Base-by-base conservation (phyloP, 306 rosid genomes). In the Macrotyloma uniflorum region DNA sequence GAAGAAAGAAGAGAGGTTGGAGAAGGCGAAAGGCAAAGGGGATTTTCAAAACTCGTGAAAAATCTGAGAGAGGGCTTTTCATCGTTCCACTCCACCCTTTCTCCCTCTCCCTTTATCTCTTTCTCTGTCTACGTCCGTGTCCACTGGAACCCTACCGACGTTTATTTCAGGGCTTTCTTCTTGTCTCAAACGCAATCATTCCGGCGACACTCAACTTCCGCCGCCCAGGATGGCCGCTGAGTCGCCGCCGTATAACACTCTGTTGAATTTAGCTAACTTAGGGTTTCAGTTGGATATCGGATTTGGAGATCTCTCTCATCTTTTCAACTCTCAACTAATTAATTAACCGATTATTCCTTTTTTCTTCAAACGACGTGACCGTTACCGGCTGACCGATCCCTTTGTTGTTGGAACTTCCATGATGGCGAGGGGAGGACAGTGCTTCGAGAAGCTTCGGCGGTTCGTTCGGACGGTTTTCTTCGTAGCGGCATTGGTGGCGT, bases 401-500 rank as follows among this genome's bases (percentile, higher is more conserved):
- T 81, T 70, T 6, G 11, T 20, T 6, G 18, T 57, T 23, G 19
- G 24, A 18, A 24, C 67, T 55, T 70, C 35, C 42, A 90, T 28
- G 58, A 93, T 93, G 99, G 97, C 90, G 77, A 93, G 90, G 85
- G 98, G 91, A 71, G 89, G 89, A 12, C 83, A 82, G 66, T 90
- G 87, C 65, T 51, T 88, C 20, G 98, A 95, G 87, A 88, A 93
- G 90, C 75, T 83, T 70, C 81, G 94, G 82, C 84, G 99, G 80
- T 86, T 91, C 64, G 69, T 84, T 46, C 78, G 97, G 84, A 95
- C 94, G 86, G 77, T 88, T 76, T 96, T 89, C 85, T 96, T 96
- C 87, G 88, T 96, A 82, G 89, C 90, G 83, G 96, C 97, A 79
- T 90, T 96, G 99, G 70, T 93, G 82, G 94, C 84, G 74, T 96